Evolutionary conservation across 345 rosid species (phyloP), one percentile per base, ranked within the genome.

Genomic region (Acer campestre): DNA sequence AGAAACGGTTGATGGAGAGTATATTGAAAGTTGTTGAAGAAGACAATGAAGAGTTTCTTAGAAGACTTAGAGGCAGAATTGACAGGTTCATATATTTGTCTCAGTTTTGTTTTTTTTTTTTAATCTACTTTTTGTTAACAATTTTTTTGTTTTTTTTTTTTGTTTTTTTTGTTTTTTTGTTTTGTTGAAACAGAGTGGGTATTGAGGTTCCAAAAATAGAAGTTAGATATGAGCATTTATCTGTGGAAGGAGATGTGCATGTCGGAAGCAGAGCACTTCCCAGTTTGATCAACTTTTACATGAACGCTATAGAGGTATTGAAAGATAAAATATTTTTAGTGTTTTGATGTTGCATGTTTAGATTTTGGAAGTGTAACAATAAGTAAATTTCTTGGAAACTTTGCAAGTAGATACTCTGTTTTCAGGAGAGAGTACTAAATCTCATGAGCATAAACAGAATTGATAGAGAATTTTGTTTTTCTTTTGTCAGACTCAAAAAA

Each of bases 231-330:
- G 89, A 95, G 83, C 75, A 89, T 74, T 66, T 95, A 61, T 82
- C 88, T 0, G 82, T 93, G 2, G 89, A 88, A 66, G 98, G 98
- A 80, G 89, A 93, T 49, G 93, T 89, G 11, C 86, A 88, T 81
- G 80, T 89, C 44, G 98, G 98, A 44, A 90, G 92, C 83, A 92
- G 98, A 89, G 98, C 98, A 0, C 89, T 90, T 82, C 98, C 98
- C 17, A 92, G 97, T 74, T 85, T 95, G 81, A 73, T 84, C 62
- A 93, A 93, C 74, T 87, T 75, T 61, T 79, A 92, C 74, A 70
- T 93, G 55, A 95, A 93, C 66, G 64, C 88, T 0, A 44, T 90
- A 2, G 98, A 95, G 98, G 98, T 93, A 68, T 0, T 12, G 55
- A 0, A 49, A 49, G 55, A 49, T 49, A 3, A 49, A 49, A 49